Evolutionary conservation across 2,329 filamentous ascomycete genomes (phyloP).

Genomic region (Sporothrix dimorphospora): DNA sequence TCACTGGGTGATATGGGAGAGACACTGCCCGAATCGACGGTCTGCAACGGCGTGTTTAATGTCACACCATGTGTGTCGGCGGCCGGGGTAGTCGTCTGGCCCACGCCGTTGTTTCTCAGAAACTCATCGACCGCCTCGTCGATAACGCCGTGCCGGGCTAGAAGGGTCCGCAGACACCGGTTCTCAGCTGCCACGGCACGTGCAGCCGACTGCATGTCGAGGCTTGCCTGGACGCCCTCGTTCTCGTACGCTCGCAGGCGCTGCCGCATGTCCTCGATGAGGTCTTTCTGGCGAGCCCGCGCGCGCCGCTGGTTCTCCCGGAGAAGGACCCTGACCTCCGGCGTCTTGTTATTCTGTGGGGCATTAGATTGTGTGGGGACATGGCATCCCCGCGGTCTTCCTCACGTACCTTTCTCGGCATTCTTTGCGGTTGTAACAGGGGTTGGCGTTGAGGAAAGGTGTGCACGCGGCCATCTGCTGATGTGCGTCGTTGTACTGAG

Average conservation of each 20-base stretch:
- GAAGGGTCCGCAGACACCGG: constrained; percentile 45
- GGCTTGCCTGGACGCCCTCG: constrained; percentile 52
- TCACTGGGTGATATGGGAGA: neutral
- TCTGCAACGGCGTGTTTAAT: neutral
- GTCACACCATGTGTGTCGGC: neutral
- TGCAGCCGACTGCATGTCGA: constrained; percentile 59
- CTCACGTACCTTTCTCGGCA: constrained; percentile 8
- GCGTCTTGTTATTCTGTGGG: constrained; percentile 1
- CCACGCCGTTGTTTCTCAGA: neutral
- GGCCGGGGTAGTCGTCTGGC: neutral
- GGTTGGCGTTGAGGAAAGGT: neutral
- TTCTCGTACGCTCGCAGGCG: constrained; percentile 53
- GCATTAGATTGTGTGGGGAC: neutral
- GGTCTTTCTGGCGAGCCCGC: constrained; percentile 52
- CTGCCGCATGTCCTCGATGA: constrained; percentile 52
- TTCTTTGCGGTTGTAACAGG: neutral
- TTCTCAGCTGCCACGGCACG: constrained; percentile 55
- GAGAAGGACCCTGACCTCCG: neutral
- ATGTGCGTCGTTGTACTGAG: neutral
- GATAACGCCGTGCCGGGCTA: constrained; percentile 25
- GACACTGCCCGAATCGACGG: neutral
- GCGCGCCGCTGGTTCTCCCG: constrained; percentile 9
- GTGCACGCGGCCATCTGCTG: neutral
- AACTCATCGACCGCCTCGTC: constrained; percentile 21
- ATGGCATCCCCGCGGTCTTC: neutral